Evolutionary conservation across 2,329 filamentous ascomycete species (phyloP).

Genomic region (Talaromyces sp.): DNA sequence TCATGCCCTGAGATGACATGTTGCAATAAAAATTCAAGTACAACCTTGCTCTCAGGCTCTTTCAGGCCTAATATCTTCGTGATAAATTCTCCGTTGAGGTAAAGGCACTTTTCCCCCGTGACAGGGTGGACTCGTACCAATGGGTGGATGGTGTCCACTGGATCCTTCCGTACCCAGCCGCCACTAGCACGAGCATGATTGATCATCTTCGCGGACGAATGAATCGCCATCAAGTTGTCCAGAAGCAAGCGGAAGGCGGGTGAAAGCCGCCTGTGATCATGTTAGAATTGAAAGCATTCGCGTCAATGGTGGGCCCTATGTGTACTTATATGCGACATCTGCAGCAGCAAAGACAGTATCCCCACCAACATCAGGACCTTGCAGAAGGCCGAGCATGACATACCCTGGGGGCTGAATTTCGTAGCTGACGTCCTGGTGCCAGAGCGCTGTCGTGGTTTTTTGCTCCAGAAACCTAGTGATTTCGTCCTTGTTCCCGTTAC

Average conservation of each 20-base stretch:
- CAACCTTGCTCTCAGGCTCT: conserved; percentile 43
- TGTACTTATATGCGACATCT: conserved; percentile 57
- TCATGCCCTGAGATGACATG: conserved; percentile 45
- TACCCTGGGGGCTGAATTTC: too few relatives aligned
- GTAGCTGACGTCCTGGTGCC: too few relatives aligned
- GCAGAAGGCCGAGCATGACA: too few relatives aligned
- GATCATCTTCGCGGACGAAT: conserved; percentile 34
- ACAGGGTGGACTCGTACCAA: conserved; percentile 48
- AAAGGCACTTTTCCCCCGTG: conserved; percentile 44
- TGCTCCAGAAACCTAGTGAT: too few relatives aligned
- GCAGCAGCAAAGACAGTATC: background rate
- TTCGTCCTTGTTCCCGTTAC: too few relatives aligned
- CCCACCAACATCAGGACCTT: too few relatives aligned
- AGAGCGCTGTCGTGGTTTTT: too few relatives aligned
- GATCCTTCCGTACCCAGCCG: conserved; percentile 32
- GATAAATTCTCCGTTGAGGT: conserved; percentile 46
- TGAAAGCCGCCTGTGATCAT: conserved; percentile 54
- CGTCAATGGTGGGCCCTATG: too few relatives aligned
- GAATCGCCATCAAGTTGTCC: conserved; percentile 58
- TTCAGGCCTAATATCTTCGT: conserved; percentile 48
- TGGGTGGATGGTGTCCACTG: conserved; percentile 47
- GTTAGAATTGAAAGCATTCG: too few relatives aligned
- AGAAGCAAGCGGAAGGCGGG: conserved; percentile 65
- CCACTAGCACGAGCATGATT: too few relatives aligned
- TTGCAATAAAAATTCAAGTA: conserved; percentile 46